A percentile compares a stretch with the other conserved stretches of the same genome.
These are phyloP conservation scores for Penicillium robsamsonii DNA, from an alignment of 495 filamentous ascomycete species.

Conservation along the genomic window DNA sequence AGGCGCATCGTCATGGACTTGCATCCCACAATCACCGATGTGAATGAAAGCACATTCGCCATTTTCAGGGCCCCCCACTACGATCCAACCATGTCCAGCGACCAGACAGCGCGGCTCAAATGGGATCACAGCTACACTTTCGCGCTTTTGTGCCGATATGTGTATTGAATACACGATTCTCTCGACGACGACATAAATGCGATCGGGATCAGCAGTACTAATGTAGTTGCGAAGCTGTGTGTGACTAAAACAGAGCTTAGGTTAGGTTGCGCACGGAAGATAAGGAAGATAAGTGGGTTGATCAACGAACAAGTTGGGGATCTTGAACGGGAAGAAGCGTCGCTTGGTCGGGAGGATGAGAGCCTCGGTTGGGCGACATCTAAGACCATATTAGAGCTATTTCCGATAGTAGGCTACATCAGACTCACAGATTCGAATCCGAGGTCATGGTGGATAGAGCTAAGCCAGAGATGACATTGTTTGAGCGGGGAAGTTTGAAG, in stretches of 20 bases:
- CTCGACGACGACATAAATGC: constrained; percentile 79
- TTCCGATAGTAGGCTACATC: not conserved
- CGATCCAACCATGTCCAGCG: constrained; percentile 82
- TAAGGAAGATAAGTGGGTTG: constrained; percentile 8
- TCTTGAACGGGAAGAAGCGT: constrained; percentile 71
- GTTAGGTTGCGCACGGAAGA: constrained; percentile 7
- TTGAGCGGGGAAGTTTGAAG: constrained; percentile 19
- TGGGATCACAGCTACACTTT: constrained; percentile 71
- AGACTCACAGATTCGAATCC: constrained; percentile 39
- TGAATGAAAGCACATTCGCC: constrained; percentile 82
- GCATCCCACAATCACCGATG: constrained; percentile 44
- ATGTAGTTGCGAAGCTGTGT: constrained; percentile 90
- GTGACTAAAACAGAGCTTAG: constrained; percentile 59
- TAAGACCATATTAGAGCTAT: constrained; percentile 21
- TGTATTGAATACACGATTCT: constrained; percentile 72
- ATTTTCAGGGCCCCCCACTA: constrained; percentile 74
- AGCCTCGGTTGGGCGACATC: constrained; percentile 57
- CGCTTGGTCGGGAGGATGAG: constrained; percentile 62
- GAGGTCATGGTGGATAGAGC: constrained; percentile 44
- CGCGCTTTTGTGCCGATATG: constrained; percentile 66
- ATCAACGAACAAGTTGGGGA: constrained; percentile 66
- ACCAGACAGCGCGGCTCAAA: constrained; percentile 85
- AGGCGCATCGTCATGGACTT: constrained; percentile 31
- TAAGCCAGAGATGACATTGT: constrained; percentile 39
- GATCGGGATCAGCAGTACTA: constrained; percentile 69